Percentiles rank a stretch among this genome's conserved stretches.
These are phyloP conservation scores for Eimeria nieschulzi DNA, from an alignment of 169 alveolate genomes.

Conservation along the genomic window DNA sequence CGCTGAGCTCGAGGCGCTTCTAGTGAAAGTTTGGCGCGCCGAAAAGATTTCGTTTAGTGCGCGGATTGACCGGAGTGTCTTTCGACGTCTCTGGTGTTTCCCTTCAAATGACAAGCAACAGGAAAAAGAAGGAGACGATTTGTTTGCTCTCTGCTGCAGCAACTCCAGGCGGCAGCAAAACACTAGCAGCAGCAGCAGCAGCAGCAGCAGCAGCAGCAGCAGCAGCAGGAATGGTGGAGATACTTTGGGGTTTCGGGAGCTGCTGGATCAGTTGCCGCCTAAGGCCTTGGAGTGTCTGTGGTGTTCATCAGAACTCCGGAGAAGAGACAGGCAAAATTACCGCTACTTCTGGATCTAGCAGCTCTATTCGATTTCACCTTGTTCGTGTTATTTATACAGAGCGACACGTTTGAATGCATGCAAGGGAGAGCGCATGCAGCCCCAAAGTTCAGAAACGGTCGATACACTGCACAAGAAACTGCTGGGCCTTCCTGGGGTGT, in stretches of 20 bases:
- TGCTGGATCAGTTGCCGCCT: conserved; percentile 30
- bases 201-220: conserved; percentile 37
- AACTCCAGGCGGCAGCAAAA: background rate
- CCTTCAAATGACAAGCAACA: background rate
- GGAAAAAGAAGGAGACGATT: background rate
- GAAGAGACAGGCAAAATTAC: conserved; percentile 1
- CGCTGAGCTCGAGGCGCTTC: conserved; percentile 21
- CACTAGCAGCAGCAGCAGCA: background rate
- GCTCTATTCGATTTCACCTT: too few species aligned
- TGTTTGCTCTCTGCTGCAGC: conserved; percentile 6
- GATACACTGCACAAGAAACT: too few species aligned
- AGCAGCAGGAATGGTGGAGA: conserved; percentile 11
- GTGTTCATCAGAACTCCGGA: conserved; percentile 25
- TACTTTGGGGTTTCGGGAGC: background rate
- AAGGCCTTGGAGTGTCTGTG: conserved; percentile 43
- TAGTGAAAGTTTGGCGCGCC: background rate
- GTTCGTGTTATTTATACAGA: too few species aligned
- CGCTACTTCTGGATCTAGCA: conserved; percentile 34
- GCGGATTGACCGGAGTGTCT: background rate
- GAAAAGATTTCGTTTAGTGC: background rate
- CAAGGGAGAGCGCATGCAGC: too few species aligned
- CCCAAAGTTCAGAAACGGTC: too few species aligned
- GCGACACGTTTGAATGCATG: too few species aligned
- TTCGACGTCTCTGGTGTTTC: conserved; percentile 1
- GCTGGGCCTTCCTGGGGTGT: too few species aligned